phyloP scores from a whole-genome alignment of 495 filamentous ascomycete genomes.

The Barbatosphaeria neglecta region DNA sequence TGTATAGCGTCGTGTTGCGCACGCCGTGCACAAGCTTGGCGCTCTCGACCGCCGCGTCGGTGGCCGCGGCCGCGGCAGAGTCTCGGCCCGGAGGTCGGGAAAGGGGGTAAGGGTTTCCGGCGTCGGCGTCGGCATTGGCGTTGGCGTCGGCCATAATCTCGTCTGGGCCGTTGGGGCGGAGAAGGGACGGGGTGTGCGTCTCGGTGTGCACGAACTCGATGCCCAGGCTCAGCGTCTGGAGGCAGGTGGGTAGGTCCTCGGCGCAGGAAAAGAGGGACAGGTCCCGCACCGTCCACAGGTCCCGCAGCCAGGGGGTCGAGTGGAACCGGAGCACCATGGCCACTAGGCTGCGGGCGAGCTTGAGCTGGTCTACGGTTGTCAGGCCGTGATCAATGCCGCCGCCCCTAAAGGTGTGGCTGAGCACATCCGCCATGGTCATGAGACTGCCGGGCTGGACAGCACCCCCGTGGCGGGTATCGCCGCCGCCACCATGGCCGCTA shows the following conservation, averaged over 20 bases:
- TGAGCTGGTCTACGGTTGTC: conserved; percentile 3
- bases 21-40: conserved; percentile 6
- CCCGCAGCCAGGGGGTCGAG: conserved; percentile 6
- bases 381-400: background rate
- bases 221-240: conserved; percentile 9
- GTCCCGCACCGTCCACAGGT: conserved; percentile 6
- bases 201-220: background rate
- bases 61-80: too few species aligned
- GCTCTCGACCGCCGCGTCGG: background rate
- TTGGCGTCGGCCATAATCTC: too few species aligned
- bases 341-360: conserved; percentile 3
- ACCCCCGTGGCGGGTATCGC: background rate
- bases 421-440: conserved; percentile 2
- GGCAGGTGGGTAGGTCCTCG: conserved; percentile 2
- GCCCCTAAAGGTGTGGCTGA: too few species aligned
- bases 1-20: conserved; percentile 12
- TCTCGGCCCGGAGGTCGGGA: too few species aligned
- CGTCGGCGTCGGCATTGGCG: too few species aligned
- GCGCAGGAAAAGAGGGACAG: conserved; percentile 4
- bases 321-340: conserved; percentile 6
- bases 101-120: too few species aligned
- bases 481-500: background rate
- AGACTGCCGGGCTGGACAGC: background rate
- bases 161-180: too few species aligned
- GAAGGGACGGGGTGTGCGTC: too few species aligned